These are phyloP conservation scores for Hypomontagnella submonticulosa DNA, from an alignment of 495 filamentous ascomycete genomes.

Conservation along the genomic window DNA sequence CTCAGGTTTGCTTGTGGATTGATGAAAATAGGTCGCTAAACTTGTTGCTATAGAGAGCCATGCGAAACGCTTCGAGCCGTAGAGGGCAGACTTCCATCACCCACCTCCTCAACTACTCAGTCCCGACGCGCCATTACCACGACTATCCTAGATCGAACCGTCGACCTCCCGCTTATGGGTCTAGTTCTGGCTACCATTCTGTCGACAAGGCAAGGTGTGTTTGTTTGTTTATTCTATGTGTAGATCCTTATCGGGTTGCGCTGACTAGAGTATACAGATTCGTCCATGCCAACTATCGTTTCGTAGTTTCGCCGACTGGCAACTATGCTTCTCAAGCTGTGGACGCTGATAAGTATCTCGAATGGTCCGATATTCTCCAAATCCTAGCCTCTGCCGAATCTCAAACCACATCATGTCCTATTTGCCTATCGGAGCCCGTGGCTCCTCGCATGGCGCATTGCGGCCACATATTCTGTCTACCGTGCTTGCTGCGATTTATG, in stretches of 20 bases:
- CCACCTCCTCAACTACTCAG: slow-evolving; percentile 90
- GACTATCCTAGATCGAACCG: slow-evolving; percentile 62
- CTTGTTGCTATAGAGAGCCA: slow-evolving; percentile 61
- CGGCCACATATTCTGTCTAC: slow-evolving; percentile 96
- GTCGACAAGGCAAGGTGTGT: slow-evolving; percentile 84
- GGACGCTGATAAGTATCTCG: slow-evolving; percentile 89
- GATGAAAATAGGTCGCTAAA: slow-evolving; percentile 26
- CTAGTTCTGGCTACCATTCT: slow-evolving; percentile 91
- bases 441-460: slow-evolving; percentile 98
- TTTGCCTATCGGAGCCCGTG: slow-evolving; percentile 89
- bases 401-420: slow-evolving; percentile 88
- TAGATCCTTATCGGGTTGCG: slow-evolving; percentile 2
- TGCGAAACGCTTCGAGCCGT: slow-evolving; percentile 84
- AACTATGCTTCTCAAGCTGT: slow-evolving; percentile 82
- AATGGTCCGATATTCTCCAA: slow-evolving; percentile 91
- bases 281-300: slow-evolving; percentile 96
- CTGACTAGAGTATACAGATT: slow-evolving; percentile 65
- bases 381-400: slow-evolving; percentile 90
- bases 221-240: slow-evolving; percentile 23
- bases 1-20: slow-evolving; percentile 43
- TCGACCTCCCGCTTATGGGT: slow-evolving; percentile 81
- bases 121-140: slow-evolving; percentile 78
- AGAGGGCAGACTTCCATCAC: slow-evolving; percentile 97
- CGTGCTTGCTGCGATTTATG: slow-evolving; percentile 96
- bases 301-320: slow-evolving; percentile 86